Evolutionary conservation across 106 monocot species (phyloP), one percentile per base, ranked within the genome.

Genomic region (Allium cepa): DNA sequence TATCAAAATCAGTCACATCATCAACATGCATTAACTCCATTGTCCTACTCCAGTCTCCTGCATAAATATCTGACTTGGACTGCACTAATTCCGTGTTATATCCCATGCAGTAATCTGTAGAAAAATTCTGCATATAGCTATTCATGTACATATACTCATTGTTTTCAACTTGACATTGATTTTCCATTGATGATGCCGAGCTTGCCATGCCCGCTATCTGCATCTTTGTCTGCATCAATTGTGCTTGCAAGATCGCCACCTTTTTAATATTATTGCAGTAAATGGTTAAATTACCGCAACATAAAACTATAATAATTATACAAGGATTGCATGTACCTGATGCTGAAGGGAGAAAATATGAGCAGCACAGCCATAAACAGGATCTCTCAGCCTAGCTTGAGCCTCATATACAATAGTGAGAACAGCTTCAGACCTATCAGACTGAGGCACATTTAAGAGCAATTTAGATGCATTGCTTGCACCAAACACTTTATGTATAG

Each of bases 321-420:
- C 36, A 36, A 36, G 36, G 36, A 36, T 36, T 36, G 7, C 15
- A 55, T 55, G 15, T 26, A 80, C 79, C 62, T 82, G 79, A 50
- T 79, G 82, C 60, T 86, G 82, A 9, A 82, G 79, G 0, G 82
- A 63, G 46, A 79, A 86, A 65, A 79, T 79, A 17, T 82, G 81
- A 5, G 80, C 56, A 4, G 77, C 82, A 8, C 82, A 80, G 10
- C 85, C 85, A 18, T 87, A 79, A 15, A 83, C 71, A 47, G 80
- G 87, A 68, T 92, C 92, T 46, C 79, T 87, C 45, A 92, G 71
- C 62, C 92, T 79, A 11, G 92, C 92, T 63, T 92, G 87, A 1
- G 92, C 92, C 76, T 92, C 87, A 47, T 88, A 92, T 58, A 87
- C 75, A 62, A 92, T 87, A n/a, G 87, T 85, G 50, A 87, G 67